Evolutionary conservation across 805 yeast species (phyloP), one percentile per base, ranked within the genome.

Genomic region (Wickerhamomyces mucosus): DNA sequence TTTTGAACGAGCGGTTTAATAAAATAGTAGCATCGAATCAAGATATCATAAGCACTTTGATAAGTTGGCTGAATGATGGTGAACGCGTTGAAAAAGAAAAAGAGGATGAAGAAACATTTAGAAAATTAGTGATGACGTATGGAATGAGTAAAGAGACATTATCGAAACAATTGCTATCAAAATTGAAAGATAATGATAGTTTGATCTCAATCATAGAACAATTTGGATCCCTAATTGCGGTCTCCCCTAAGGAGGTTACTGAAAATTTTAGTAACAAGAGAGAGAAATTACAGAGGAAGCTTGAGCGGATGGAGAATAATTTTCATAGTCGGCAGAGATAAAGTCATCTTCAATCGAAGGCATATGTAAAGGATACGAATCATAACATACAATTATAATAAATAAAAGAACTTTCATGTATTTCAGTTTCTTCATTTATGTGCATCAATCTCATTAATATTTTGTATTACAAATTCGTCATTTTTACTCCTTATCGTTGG

Each of bases 1-100:
- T 38, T 30, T 11, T 54, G 3, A 33, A 47, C 4, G 35, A 41
- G 13, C 49, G 45, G 18, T 56, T 51, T 46, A 51, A 54, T 21
- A 19, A 19, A 0, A 20, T 53, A 0, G 31, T 60, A 6, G 41
- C 40, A 4, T 50, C 50, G 35, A 53, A 57, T 29, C 38, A 50
- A 27, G 50, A 48, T 5, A 28, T 59, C 15, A 27, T 60, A 14
- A 42, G 42, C 5, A 29, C 35, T 3, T 15, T 40, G 7, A 19
- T 18, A 7, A 33, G 26, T 11, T 40, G 39, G 41, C 27, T 37
- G 15, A 33, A 27, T 18, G 37, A 30, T 11, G n/a, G 12, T 7
- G 16, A 26, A 12, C 7, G 19, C 12, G 13, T 21, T n/a, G 16
- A 28, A 17, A 15, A 20, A 15, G 7, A 17, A 5, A 12, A n/a